Conservation (phyloP, 225 moss, liverwort and hornwort species). For the Lunularia cruciata region DNA sequence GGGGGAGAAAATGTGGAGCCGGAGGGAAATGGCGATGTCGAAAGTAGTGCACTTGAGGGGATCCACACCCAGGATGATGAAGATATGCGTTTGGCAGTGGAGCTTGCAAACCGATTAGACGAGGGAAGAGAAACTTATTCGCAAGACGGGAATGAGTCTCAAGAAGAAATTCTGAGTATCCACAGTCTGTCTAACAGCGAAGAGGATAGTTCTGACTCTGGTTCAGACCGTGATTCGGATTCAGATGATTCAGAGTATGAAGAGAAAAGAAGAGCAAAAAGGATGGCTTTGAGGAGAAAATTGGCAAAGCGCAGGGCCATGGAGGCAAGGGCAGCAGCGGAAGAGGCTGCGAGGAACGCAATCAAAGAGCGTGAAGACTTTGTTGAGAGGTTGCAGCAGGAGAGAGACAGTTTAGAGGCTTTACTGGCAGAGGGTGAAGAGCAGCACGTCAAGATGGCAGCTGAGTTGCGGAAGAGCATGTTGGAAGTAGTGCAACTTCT, state of each 20-base stretch:
- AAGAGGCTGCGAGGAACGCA: slow-evolving; percentile 65
- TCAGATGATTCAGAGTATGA: slow-evolving; percentile 77
- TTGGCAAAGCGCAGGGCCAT: slow-evolving; percentile 49
- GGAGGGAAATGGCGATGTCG: background rate
- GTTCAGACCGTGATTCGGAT: slow-evolving; percentile 65
- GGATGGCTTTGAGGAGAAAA: slow-evolving; percentile 53
- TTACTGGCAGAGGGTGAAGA: slow-evolving; percentile 71
- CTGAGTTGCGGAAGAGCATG: slow-evolving; percentile 70
- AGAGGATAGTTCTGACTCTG: slow-evolving; percentile 52
- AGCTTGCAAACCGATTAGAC: background rate
- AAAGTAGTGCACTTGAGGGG: background rate
- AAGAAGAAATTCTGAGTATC: slow-evolving; percentile 14
- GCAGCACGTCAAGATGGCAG: slow-evolving; percentile 74
- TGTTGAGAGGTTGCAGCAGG: slow-evolving; percentile 60
- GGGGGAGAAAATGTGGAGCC: background rate
- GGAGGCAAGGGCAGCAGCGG: slow-evolving; percentile 59
- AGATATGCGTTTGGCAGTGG: background rate
- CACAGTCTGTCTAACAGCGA: slow-evolving; percentile 7
- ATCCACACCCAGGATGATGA: background rate
- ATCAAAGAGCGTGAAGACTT: slow-evolving; percentile 63
- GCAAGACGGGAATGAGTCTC: slow-evolving; percentile 3
- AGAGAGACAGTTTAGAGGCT: slow-evolving; percentile 62
- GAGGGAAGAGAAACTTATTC: background rate
- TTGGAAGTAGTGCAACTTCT: slow-evolving; percentile 69
- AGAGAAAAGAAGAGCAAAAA: slow-evolving; percentile 52